Conservation (phyloP, 2,329 filamentous ascomycete species). For the Juglanconis sp. region DNA sequence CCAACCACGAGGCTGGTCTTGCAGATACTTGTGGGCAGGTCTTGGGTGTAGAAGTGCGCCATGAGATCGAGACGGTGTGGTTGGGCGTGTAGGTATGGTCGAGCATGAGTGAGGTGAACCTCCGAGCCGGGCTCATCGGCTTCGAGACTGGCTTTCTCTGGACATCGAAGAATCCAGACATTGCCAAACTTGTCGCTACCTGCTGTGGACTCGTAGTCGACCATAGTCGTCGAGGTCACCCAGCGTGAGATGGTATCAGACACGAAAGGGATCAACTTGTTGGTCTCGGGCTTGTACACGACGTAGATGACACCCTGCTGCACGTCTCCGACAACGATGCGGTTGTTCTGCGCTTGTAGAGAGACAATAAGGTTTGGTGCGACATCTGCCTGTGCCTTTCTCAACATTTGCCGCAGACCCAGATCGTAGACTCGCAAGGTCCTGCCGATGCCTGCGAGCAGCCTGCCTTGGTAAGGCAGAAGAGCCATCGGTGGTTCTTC, state of each 20-base stretch:
- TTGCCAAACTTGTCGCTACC: conserved; percentile 99
- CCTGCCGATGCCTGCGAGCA: conserved; percentile 81
- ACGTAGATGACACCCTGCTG: conserved; percentile 89
- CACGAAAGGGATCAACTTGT: conserved; percentile 87
- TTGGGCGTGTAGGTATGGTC: conserved; percentile 84
- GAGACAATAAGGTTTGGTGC: conserved; percentile 81
- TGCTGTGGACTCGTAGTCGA: conserved; percentile 94
- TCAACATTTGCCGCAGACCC: conserved; percentile 85
- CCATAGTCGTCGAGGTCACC: conserved; percentile 88
- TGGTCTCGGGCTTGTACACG: conserved; percentile 89
- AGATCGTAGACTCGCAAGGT: conserved; percentile 86
- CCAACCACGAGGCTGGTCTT: conserved; percentile 89
- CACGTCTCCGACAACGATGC: conserved; percentile 88
- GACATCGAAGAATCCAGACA: conserved; percentile 86
- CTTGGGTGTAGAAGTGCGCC: conserved; percentile 85
- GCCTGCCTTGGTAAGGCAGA: conserved; percentile 84
- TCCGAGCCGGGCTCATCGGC: conserved; percentile 90
- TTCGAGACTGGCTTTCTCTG: conserved; percentile 79
- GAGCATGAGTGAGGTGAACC: conserved; percentile 85
- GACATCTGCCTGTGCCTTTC: conserved; percentile 82
- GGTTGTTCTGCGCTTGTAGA: conserved; percentile 83
- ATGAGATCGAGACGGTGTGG: conserved; percentile 81
- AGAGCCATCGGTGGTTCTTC: conserved; percentile 88
- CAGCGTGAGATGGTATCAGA: conserved; percentile 88
- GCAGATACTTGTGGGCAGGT: conserved; percentile 85